These are phyloP conservation scores for Phytophthora macrochlamydospora DNA, from an alignment of 352 stramenopile genomes.

Conservation along the genomic window DNA sequence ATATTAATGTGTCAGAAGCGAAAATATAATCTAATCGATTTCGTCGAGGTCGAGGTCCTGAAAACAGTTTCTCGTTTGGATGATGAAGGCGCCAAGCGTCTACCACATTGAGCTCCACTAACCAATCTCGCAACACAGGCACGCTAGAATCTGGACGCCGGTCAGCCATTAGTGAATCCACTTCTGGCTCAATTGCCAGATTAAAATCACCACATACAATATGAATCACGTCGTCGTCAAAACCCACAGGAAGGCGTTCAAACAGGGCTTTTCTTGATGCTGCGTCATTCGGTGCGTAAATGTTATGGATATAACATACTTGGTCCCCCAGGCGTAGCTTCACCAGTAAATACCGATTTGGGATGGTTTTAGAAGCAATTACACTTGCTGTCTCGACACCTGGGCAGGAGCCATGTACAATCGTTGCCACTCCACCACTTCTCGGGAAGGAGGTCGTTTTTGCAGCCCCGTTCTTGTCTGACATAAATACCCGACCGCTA, in stretches of 20 bases:
- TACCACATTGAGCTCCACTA: background rate
- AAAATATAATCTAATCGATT: conserved; percentile 6
- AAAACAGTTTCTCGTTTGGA: background rate
- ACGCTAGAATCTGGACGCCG: background rate
- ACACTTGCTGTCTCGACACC: background rate
- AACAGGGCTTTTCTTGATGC: conserved; percentile 2
- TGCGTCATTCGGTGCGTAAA: conserved; percentile 12
- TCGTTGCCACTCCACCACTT: conserved; percentile 1
- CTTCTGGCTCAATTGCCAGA: conserved; percentile 2
- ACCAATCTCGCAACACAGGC: background rate
- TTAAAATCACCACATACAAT: conserved; percentile 17
- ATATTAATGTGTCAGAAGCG: background rate
- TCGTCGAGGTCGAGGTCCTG: background rate
- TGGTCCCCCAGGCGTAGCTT: background rate
- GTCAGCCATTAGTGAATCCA: background rate
- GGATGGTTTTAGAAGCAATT: background rate
- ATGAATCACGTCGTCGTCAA: conserved; percentile 3
- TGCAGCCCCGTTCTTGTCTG: conserved; percentile 4
- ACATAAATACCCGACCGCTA: conserved; percentile 1
- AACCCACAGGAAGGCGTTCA: background rate
- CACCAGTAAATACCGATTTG: background rate
- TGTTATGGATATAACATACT: conserved; percentile 10
- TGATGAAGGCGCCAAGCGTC: conserved; percentile 6
- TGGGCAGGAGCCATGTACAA: conserved; percentile 10
- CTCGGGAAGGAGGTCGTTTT: background rate